Conservation (phyloP, 1,139 yeast genomes). For the Tardiomyces depauwii region DNA sequence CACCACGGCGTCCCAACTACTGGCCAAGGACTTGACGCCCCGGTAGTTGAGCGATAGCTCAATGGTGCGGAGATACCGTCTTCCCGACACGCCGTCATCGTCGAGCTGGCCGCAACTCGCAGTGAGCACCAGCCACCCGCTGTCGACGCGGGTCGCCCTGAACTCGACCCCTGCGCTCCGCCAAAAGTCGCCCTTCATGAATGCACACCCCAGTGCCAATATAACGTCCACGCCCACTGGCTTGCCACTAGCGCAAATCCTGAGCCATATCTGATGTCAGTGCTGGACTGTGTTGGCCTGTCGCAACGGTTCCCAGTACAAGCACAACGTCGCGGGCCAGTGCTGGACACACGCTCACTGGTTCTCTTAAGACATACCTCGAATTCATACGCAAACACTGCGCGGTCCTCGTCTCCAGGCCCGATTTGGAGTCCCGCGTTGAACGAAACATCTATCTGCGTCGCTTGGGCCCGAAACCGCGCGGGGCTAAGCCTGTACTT, state of each 20-base stretch:
- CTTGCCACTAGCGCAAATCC: background rate
- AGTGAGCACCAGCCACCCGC: background rate
- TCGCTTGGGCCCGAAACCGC: no score
- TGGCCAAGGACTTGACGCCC: background rate
- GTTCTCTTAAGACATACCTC: background rate
- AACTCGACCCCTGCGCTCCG: background rate
- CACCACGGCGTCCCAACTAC: background rate
- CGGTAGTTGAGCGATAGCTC: background rate
- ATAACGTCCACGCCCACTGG: background rate
- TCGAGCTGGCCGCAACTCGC: background rate
- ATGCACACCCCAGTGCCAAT: background rate
- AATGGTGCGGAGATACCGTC: background rate
- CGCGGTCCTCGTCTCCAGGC: background rate
- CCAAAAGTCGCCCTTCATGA: background rate
- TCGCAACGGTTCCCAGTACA: no score
- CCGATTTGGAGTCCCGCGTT: no score
- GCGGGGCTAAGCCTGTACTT: no score
- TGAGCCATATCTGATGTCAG: background rate
- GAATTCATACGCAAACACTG: background rate
- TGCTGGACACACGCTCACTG: no score
- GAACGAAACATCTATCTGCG: no score
- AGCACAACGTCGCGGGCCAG: no score
- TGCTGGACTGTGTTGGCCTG: background rate
- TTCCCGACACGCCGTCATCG: background rate
- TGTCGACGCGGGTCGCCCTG: background rate